These are phyloP conservation scores for Neurospora sp. DNA, from an alignment of 495 filamentous ascomycete genomes.

Conservation along the genomic window DNA sequence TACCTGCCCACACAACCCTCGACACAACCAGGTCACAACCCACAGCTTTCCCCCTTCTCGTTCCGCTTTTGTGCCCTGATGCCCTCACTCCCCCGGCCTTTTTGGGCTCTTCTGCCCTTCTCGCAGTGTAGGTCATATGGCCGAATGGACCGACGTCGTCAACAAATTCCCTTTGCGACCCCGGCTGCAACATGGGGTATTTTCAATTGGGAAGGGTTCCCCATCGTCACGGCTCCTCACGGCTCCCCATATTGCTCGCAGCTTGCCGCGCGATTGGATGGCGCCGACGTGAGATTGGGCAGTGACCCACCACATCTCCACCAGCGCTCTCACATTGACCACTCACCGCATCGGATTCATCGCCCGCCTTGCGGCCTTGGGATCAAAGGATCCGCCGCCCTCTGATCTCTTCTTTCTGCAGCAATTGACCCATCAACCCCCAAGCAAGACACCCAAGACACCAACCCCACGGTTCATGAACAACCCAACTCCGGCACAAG, in stretches of 20 bases:
- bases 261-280: not conserved
- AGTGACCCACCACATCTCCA: not conserved
- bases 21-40: not conserved
- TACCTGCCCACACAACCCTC: not conserved
- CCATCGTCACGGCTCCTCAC: not conserved
- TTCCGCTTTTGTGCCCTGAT: not conserved
- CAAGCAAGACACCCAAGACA: not conserved
- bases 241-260: not conserved
- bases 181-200: not conserved
- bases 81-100: not conserved
- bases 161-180: not conserved
- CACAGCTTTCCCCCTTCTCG: not conserved
- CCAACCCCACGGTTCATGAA: not conserved
- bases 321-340: not conserved
- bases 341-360: not conserved
- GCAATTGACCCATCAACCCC: not conserved
- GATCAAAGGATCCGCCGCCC: not conserved
- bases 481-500: constrained; percentile 6
- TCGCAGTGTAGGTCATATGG: not conserved
- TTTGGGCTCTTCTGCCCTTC: not conserved
- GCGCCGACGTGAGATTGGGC: not conserved
- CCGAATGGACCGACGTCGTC: not conserved
- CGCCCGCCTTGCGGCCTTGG: not conserved
- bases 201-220: not conserved
- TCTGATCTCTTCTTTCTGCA: not conserved